A percentile compares a stretch with the other conserved stretches of the same genome.
Evolutionary conservation across 768 basidiomycete genomes (phyloP).

Genomic region (Termitomyces sp.): DNA sequence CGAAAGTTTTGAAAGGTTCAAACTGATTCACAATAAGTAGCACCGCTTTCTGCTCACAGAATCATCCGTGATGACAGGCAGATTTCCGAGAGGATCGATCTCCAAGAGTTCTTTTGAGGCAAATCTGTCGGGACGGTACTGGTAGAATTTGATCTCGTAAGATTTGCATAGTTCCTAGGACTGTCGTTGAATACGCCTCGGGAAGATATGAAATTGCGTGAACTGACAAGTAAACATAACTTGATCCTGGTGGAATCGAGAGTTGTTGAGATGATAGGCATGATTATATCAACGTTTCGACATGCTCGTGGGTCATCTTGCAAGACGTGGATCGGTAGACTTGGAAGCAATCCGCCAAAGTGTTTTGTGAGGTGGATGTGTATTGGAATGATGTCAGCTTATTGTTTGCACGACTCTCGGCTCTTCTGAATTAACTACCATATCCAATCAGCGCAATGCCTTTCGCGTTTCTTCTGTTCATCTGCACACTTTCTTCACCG

Average conservation of each 20-base stretch:
- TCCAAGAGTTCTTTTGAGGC: conserved; percentile 34
- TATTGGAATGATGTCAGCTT: background rate
- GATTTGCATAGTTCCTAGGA: too few relatives aligned
- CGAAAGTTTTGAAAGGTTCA: too few relatives aligned
- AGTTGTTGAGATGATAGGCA: too few relatives aligned
- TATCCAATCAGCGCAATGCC: background rate
- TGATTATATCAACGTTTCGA: too few relatives aligned
- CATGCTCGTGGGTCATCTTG: too few relatives aligned
- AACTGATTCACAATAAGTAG: conserved; percentile 19
- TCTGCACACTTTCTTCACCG: background rate
- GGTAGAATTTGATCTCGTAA: conserved; percentile 32
- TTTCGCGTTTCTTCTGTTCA: background rate
- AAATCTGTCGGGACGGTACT: conserved; percentile 13
- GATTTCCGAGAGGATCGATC: conserved; percentile 33
- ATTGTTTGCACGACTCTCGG: background rate
- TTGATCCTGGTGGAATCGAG: too few relatives aligned
- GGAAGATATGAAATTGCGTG: too few relatives aligned
- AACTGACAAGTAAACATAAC: too few relatives aligned
- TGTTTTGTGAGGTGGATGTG: too few relatives aligned
- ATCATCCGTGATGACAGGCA: conserved; percentile 23
- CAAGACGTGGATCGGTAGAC: too few relatives aligned
- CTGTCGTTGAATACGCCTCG: too few relatives aligned
- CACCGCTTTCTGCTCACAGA: conserved; percentile 26
- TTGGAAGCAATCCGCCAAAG: too few relatives aligned
- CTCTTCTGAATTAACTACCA: background rate